These are phyloP conservation scores for Lepiota brunneoincarnata DNA, from an alignment of 768 basidiomycete genomes.

Conservation along the genomic window DNA sequence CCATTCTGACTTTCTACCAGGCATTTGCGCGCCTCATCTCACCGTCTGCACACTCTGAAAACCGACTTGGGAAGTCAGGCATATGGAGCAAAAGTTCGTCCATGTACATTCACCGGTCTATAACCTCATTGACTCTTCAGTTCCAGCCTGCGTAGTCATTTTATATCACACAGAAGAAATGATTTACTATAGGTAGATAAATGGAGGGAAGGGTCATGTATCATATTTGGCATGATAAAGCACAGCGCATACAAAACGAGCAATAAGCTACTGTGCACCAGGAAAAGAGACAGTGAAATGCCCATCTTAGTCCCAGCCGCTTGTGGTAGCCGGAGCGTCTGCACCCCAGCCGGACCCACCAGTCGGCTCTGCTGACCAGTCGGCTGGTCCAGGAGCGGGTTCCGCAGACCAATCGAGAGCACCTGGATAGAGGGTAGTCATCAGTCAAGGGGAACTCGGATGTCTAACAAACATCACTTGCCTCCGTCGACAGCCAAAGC, in stretches of 20 bases:
- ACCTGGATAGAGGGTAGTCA: constrained; percentile 32
- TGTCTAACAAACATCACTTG: constrained; percentile 26
- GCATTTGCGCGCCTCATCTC: constrained; percentile 27
- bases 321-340: constrained; percentile 28
- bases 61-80: not conserved
- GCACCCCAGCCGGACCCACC: constrained; percentile 39
- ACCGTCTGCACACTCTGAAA: constrained; percentile 27
- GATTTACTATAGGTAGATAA: constrained; percentile 2
- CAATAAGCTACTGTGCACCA: constrained; percentile 15
- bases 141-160: not conserved
- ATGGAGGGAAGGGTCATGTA: constrained; percentile 11
- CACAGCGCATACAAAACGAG: constrained; percentile 15
- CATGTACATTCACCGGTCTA: too few species aligned
- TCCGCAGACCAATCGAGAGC: constrained; percentile 88
- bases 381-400: constrained; percentile 44
- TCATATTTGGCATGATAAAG: constrained; percentile 25
- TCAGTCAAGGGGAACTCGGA: constrained; percentile 7
- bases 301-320: constrained; percentile 37
- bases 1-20: constrained; percentile 14
- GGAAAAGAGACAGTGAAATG: constrained; percentile 4
- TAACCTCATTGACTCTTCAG: not conserved
- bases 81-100: not conserved
- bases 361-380: constrained; percentile 88
- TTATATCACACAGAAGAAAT: constrained; percentile 3
- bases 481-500: constrained; percentile 56